phyloP scores from a whole-genome alignment of 202 grass and related monocot genomes.

The Brachypodium distachyon region DNA sequence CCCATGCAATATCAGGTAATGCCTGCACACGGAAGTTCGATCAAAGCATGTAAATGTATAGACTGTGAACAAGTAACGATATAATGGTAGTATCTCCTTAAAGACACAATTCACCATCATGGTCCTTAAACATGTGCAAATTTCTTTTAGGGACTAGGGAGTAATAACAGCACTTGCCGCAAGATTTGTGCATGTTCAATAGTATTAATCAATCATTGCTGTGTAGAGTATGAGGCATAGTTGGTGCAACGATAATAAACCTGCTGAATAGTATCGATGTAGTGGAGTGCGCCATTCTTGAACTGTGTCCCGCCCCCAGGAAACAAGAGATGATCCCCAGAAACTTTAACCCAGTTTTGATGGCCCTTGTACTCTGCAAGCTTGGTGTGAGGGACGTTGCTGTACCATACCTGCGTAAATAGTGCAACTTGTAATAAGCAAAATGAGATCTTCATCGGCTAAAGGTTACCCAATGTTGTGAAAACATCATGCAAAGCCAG shows the following conservation, averaged over 20 bases:
- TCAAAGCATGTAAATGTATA: background rate
- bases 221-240: background rate
- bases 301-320: slow-evolving; percentile 98
- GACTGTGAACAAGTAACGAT: background rate
- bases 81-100: background rate
- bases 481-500: slow-evolving; percentile 15
- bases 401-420: slow-evolving; percentile 77
- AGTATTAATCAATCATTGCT: background rate
- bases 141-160: background rate
- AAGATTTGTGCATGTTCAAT: background rate
- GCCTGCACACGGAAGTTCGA: slow-evolving; percentile 42
- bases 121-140: background rate
- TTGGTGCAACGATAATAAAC: slow-evolving; percentile 27
- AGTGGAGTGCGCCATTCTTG: slow-evolving; percentile 89
- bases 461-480: background rate
- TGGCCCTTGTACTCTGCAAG: slow-evolving; percentile 87
- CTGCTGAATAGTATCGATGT: slow-evolving; percentile 97
- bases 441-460: background rate
- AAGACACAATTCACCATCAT: background rate
- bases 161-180: background rate
- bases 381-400: slow-evolving; percentile 86
- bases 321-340: slow-evolving; percentile 78
- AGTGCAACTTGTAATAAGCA: background rate
- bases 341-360: slow-evolving; percentile 99
- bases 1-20: slow-evolving; percentile 87